A percentile compares a stretch with the other conserved stretches of the same genome.
These are phyloP conservation scores for Ophiostoma piceae DNA, from an alignment of 2,329 filamentous ascomycete genomes.

Conservation along the genomic window DNA sequence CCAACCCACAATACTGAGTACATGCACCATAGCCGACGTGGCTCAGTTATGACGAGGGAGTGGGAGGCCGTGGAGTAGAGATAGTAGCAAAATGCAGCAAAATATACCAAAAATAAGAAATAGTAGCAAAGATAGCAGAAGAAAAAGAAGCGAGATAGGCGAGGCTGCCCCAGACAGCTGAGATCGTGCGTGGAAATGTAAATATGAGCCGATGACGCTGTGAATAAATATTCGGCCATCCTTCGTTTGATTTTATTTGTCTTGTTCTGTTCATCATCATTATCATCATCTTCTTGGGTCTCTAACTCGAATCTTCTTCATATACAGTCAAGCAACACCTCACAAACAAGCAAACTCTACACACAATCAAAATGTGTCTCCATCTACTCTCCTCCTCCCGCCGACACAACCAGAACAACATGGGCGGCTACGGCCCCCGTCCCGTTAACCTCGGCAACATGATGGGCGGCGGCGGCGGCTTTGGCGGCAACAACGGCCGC, in stretches of 20 bases:
- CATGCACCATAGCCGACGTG: neutral
- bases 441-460: conserved; percentile 16
- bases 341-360: neutral
- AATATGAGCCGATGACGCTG: neutral
- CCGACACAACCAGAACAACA: neutral
- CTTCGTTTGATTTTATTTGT: neutral
- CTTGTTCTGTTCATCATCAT: neutral
- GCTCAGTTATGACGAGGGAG: neutral
- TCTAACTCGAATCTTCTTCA: neutral
- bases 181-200: neutral
- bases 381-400: neutral
- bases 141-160: neutral
- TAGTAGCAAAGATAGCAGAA: too few species aligned
- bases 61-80: neutral
- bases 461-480: conserved; percentile 8
- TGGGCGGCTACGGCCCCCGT: conserved; percentile 12
- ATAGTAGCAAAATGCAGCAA: neutral
- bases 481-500: conserved; percentile 12
- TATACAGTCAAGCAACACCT: too few species aligned
- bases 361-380: conserved; percentile 7
- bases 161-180: neutral
- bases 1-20: neutral
- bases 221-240: neutral
- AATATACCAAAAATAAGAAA: neutral
- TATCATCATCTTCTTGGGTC: neutral